phyloP scores from a whole-genome alignment of 129 eudicot genomes.

The Artemisia annua region DNA sequence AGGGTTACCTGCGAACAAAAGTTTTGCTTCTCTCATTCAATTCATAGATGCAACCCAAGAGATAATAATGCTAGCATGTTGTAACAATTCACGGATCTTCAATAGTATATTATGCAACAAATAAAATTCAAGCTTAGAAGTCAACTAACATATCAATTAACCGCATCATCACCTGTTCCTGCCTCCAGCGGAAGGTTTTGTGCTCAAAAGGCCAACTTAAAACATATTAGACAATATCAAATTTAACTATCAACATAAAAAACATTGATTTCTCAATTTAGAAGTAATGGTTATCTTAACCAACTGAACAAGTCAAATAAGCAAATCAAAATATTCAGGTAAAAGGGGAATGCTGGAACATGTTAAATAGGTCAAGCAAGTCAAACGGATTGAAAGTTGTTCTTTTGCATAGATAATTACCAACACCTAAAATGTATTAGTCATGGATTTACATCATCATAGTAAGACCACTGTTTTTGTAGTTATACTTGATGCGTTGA shows the following conservation, averaged over 20 bases:
- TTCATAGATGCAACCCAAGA: constrained; percentile 36
- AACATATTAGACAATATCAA: not conserved
- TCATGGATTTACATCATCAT: too few relatives aligned
- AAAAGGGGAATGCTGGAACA: not conserved
- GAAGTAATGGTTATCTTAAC: not conserved
- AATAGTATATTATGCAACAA: constrained; percentile 32
- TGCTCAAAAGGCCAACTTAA: not conserved
- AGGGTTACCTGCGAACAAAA: constrained; percentile 34
- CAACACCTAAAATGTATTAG: too few relatives aligned
- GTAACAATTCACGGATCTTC: constrained; percentile 41
- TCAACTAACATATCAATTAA: constrained; percentile 10
- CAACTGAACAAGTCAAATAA: not conserved
- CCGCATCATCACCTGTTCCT: not conserved
- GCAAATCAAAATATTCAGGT: not conserved
- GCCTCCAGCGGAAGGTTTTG: too few relatives aligned
- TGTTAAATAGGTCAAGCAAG: not conserved
- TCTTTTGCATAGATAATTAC: too few relatives aligned
- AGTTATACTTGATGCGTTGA: too few relatives aligned
- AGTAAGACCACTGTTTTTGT: too few relatives aligned
- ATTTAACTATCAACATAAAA: too few relatives aligned
- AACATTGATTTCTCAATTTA: too few relatives aligned
- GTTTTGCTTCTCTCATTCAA: constrained; percentile 46
- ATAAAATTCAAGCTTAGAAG: constrained; percentile 1
- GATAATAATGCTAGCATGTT: constrained; percentile 39
- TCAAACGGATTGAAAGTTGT: not conserved